Conservation (phyloP, 1,284 basidiomycete genomes). For the Boletus semigastroideus region DNA sequence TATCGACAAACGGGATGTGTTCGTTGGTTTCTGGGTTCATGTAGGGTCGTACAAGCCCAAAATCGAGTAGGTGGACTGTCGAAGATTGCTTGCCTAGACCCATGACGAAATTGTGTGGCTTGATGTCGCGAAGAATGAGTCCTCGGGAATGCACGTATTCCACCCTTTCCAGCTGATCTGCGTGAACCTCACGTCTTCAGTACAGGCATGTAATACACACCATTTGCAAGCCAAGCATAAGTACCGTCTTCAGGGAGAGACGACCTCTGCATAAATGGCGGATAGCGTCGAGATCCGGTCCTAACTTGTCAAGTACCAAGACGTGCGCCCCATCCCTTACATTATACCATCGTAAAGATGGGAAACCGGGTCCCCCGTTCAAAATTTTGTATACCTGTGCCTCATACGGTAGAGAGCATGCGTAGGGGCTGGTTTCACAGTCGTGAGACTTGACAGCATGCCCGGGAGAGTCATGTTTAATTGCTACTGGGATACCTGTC, state of each 20-base stretch:
- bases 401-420: not conserved
- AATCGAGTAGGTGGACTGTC: not conserved
- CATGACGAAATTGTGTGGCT: not conserved
- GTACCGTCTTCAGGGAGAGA: not conserved
- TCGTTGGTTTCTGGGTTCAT: not conserved
- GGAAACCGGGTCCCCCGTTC: not conserved
- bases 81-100: not conserved
- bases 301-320: not conserved
- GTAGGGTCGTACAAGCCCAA: not conserved
- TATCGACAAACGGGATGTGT: not conserved
- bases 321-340: not conserved
- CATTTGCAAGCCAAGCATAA: not conserved
- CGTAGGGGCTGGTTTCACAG: not conserved
- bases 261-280: not conserved
- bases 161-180: not conserved
- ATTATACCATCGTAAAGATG: not conserved
- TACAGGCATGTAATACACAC: not conserved
- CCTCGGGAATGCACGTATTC: not conserved
- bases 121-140: not conserved
- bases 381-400: not conserved
- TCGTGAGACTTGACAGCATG: not conserved
- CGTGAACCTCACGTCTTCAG: not conserved
- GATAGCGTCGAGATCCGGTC: not conserved
- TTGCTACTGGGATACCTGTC: not conserved
- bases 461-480: not conserved